Conservation (phyloP, 2,329 filamentous ascomycete genomes). For the Nigrospora osmanthi region DNA sequence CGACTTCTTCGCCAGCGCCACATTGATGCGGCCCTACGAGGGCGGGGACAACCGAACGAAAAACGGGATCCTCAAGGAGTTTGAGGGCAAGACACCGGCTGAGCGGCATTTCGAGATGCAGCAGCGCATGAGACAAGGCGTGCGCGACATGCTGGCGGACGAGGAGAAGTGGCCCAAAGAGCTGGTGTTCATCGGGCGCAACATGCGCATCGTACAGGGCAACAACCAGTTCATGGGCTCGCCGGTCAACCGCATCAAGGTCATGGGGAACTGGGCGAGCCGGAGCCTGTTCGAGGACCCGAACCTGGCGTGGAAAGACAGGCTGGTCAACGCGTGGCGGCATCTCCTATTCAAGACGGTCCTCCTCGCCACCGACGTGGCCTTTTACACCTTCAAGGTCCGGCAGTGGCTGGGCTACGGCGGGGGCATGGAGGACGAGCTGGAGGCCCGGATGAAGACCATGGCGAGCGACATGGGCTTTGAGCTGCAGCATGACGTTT, state of each 20-base stretch:
- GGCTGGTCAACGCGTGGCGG: constrained; percentile 61
- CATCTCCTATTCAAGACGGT: constrained; percentile 80
- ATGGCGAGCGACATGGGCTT: constrained; percentile 90
- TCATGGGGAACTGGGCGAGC: constrained; percentile 86
- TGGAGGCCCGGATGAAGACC: constrained; percentile 78
- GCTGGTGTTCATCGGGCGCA: constrained; percentile 85
- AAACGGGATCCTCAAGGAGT: constrained; percentile 57
- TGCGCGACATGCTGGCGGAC: constrained; percentile 66
- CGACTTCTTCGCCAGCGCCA: constrained; percentile 87
- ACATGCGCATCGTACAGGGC: constrained; percentile 86
- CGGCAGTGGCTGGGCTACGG: constrained; percentile 70
- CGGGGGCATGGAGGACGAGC: constrained; percentile 86
- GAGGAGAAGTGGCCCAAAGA: constrained; percentile 86
- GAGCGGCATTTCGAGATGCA: constrained; percentile 90
- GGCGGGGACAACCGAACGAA: constrained; percentile 68
- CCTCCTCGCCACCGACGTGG: constrained; percentile 66
- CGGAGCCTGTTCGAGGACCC: constrained; percentile 71
- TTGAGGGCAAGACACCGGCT: constrained; percentile 47
- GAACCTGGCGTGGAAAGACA: constrained; percentile 53
- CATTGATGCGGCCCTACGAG: constrained; percentile 82
- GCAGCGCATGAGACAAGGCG: constrained; percentile 64
- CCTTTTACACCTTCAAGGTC: constrained; percentile 75
- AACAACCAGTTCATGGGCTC: constrained; percentile 89
- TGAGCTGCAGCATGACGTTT: constrained; percentile 80
- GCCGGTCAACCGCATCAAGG: constrained; percentile 88